Evolutionary conservation across 2,329 filamentous ascomycete genomes (phyloP).

Genomic region (Fusarium longipes): DNA sequence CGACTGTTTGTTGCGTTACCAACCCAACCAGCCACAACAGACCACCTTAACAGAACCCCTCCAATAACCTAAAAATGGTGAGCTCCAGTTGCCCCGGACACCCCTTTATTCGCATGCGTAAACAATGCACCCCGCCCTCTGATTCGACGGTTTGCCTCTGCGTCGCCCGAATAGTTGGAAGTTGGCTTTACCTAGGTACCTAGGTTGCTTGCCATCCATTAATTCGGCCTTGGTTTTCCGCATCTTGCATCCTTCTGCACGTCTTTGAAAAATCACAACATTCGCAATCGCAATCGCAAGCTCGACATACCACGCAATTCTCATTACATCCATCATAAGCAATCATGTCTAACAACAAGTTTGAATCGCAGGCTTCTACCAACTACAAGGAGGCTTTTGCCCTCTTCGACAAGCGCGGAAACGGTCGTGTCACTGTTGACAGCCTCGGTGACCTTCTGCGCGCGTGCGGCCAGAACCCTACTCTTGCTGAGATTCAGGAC

Average conservation of each 20-base stretch:
- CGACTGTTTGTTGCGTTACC: slow-evolving; percentile 16
- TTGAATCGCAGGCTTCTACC: slow-evolving; percentile 75
- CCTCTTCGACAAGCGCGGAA: slow-evolving; percentile 99
- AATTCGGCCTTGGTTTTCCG: slow-evolving; percentile 19
- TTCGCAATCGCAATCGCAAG: slow-evolving; percentile 5
- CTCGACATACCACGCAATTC: slow-evolving; percentile 16
- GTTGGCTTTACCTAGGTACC: no score
- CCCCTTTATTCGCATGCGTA: slow-evolving; percentile 44
- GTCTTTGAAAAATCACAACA: slow-evolving; percentile 22
- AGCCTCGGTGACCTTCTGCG: slow-evolving; percentile 92
- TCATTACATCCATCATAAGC: slow-evolving; percentile 15
- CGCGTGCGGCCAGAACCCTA: slow-evolving; percentile 98
- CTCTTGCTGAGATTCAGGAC: slow-evolving; percentile 89
- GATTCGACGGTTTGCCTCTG: slow-evolving; percentile 48
- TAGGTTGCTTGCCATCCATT: slow-evolving; percentile 33
- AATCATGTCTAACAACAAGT: slow-evolving; percentile 64
- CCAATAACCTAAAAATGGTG: slow-evolving; percentile 51
- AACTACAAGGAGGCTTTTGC: slow-evolving; percentile 99
- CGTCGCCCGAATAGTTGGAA: slow-evolving; percentile 32
- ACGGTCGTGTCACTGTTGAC: slow-evolving; percentile 87
- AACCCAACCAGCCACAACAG: slow-evolving; percentile 33
- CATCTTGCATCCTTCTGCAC: slow-evolving; percentile 28
- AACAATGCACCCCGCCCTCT: slow-evolving; percentile 52
- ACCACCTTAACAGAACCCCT: slow-evolving; percentile 16
- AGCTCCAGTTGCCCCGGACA: slow-evolving; percentile 51